Conservation (phyloP, 2,329 filamentous ascomycete genomes). For the Venturia carpophila region DNA sequence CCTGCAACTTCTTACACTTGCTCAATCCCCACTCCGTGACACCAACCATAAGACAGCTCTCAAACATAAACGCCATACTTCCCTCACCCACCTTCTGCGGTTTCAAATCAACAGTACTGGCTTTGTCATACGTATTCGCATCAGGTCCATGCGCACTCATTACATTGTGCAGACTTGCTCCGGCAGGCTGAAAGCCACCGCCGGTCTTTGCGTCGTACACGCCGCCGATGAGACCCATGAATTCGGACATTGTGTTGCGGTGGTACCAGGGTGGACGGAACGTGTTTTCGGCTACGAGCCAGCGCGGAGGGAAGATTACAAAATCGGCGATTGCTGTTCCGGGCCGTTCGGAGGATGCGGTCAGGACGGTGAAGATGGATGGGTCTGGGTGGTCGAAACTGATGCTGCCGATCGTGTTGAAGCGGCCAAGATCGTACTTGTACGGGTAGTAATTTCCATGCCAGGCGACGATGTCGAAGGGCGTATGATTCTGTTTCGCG, state of each 20-base stretch:
- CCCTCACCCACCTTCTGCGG: constrained; percentile 51
- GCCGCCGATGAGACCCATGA: constrained; percentile 57
- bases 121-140: constrained; percentile 47
- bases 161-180: constrained; percentile 59
- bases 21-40: constrained; percentile 66
- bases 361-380: constrained; percentile 64
- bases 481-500: constrained; percentile 59
- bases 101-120: constrained; percentile 45
- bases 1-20: constrained; percentile 62
- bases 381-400: constrained; percentile 73
- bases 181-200: constrained; percentile 51
- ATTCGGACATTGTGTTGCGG: constrained; percentile 57
- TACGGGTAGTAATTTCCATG: constrained; percentile 73
- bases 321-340: constrained; percentile 60
- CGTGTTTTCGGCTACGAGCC: constrained; percentile 54
- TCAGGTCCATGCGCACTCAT: constrained; percentile 63
- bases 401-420: constrained; percentile 65
- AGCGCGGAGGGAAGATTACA: constrained; percentile 57
- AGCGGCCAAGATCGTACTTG: constrained; percentile 74
- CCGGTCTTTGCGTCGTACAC: constrained; percentile 52
- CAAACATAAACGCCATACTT: constrained; percentile 59
- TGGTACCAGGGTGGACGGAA: constrained; percentile 58
- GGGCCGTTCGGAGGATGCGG: constrained; percentile 47
- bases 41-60: constrained; percentile 31
- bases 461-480: constrained; percentile 74